Percentiles rank a stretch among this genome's conserved stretches.
Evolutionary conservation across 352 stramenopile species (phyloP).

Genomic region (Globisporangium nagaii): DNA sequence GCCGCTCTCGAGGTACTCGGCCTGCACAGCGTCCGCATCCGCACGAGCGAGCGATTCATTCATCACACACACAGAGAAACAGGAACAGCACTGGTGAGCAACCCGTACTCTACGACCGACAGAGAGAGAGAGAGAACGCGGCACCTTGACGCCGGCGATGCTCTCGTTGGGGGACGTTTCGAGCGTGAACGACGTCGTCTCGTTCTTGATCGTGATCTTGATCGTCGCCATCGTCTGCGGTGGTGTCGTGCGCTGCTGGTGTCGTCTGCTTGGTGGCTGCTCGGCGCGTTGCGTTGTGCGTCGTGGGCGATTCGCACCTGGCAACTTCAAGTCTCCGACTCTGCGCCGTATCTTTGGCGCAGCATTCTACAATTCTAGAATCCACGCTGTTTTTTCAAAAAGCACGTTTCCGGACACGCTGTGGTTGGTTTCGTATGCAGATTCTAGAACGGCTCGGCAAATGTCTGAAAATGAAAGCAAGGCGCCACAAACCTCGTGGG

Average conservation of each 20-base stretch:
- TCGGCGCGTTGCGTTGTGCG: not conserved
- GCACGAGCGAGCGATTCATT: not conserved
- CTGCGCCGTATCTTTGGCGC: no score
- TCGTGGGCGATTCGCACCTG: not conserved
- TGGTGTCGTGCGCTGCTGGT: not conserved
- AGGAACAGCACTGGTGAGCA: not conserved
- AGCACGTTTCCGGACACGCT: no score
- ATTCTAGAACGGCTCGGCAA: no score
- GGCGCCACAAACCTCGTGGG: no score
- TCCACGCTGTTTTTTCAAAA: no score
- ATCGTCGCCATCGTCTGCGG: conserved; percentile 33
- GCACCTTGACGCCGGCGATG: conserved; percentile 73
- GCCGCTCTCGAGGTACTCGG: conserved; percentile 70
- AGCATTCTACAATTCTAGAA: no score
- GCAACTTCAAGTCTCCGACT: no score
- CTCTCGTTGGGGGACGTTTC: conserved; percentile 67
- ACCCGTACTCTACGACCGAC: not conserved
- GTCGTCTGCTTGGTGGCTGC: not conserved
- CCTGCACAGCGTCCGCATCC: conserved; percentile 11
- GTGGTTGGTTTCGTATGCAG: no score
- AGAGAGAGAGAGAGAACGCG: not conserved
- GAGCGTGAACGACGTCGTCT: conserved; percentile 55
- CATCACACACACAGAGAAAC: not conserved
- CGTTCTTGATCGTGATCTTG: conserved; percentile 80
- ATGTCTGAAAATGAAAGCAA: no score